These are phyloP conservation scores for Sugiyamaella americana DNA, from an alignment of 805 yeast genomes.

Conservation along the genomic window DNA sequence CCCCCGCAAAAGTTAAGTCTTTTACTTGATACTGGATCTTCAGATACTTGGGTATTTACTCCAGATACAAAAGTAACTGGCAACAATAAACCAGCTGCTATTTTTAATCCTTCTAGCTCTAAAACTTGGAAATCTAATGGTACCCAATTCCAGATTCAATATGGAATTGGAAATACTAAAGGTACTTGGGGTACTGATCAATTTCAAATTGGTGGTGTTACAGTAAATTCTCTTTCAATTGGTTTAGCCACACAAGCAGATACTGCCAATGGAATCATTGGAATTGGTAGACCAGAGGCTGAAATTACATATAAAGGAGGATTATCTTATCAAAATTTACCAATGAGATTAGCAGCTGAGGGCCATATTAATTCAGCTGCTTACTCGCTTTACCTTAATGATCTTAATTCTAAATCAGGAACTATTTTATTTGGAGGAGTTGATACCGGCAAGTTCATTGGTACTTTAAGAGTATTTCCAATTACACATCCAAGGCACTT, in stretches of 20 bases:
- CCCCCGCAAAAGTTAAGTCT: constrained; percentile 50
- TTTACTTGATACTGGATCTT: constrained; percentile 69
- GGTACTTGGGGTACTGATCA: constrained; percentile 64
- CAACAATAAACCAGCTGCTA: constrained; percentile 18
- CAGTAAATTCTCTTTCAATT: constrained; percentile 52
- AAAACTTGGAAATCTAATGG: constrained; percentile 26
- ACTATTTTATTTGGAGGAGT: constrained; percentile 52
- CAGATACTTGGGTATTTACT: constrained; percentile 62
- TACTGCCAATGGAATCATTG: constrained; percentile 53
- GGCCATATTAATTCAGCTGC: constrained; percentile 55
- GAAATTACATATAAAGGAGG: constrained; percentile 38
- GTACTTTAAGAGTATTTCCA: constrained; percentile 36
- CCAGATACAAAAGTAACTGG: constrained; percentile 24
- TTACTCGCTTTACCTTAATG: constrained; percentile 60
- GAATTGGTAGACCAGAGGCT: constrained; percentile 44
- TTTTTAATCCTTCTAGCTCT: constrained; percentile 27
- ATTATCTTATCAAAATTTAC: constrained; percentile 54
- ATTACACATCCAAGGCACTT: constrained; percentile 32
- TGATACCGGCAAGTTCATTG: constrained; percentile 44
- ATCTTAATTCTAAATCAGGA: constrained; percentile 39
- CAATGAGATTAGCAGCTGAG: constrained; percentile 49
- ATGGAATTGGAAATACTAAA: constrained; percentile 45
- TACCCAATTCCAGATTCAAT: constrained; percentile 31
- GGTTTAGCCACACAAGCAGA: constrained; percentile 69
- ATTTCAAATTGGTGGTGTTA: constrained; percentile 48